Conservation (phyloP, 140 eudicot species). For the Bidens hawaiensis region DNA sequence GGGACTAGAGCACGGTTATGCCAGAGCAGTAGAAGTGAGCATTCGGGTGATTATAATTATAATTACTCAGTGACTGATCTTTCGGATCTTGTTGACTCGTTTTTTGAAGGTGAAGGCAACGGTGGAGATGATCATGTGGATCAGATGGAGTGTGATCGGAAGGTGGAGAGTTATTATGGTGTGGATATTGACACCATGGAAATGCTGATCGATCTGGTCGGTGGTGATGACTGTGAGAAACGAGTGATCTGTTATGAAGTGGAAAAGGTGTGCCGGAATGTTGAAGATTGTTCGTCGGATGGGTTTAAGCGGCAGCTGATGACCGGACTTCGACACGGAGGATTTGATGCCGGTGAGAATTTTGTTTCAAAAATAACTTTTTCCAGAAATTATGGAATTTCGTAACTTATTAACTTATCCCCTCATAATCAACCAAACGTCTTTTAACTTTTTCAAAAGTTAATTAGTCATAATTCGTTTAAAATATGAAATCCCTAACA, state of each 20-base stretch:
- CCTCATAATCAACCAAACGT: too few species aligned
- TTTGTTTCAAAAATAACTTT: neutral
- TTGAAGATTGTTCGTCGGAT: conserved; percentile 18
- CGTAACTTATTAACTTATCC: too few species aligned
- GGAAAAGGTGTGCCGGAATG: conserved; percentile 24
- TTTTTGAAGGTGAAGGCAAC: conserved; percentile 35
- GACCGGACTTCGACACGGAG: conserved; percentile 38
- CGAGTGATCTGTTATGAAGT: conserved; percentile 34
- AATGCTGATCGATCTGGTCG: conserved; percentile 41
- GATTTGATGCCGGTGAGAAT: conserved; percentile 43
- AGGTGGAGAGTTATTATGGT: conserved; percentile 12
- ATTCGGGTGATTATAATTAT: too few species aligned
- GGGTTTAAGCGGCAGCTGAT: conserved; percentile 35
- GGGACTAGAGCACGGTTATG: conserved; percentile 49
- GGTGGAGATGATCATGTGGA: conserved; percentile 4
- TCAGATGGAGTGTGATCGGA: conserved; percentile 16
- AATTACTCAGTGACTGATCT: conserved; percentile 42
- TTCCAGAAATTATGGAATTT: too few species aligned
- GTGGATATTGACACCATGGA: conserved; percentile 29
- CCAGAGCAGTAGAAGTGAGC: conserved; percentile 77
- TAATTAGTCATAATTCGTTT: too few species aligned
- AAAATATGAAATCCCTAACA: too few species aligned
- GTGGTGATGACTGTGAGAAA: conserved; percentile 12
- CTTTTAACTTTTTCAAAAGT: too few species aligned
- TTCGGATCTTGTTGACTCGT: conserved; percentile 70